Evolutionary conservation across 768 basidiomycete genomes (phyloP), one percentile per base, ranked within the genome.

Genomic region (Fistulinella prunicolor): DNA sequence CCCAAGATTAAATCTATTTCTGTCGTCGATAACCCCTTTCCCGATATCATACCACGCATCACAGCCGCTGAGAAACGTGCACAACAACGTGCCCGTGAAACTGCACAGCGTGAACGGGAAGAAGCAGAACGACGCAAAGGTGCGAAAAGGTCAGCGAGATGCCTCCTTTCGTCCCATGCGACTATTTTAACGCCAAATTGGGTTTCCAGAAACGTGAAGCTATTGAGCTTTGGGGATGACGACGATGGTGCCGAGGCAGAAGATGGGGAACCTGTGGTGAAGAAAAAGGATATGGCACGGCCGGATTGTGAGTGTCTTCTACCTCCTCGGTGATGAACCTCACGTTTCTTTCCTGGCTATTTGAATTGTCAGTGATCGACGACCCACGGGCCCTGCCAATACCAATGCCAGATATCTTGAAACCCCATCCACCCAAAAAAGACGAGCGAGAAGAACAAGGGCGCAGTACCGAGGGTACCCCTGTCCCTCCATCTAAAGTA

Each of bases 1-100:
- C 94, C 95, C 0, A 94, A 88, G 63, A 95, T 99, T 64, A 87
- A 84, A 57, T 79, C 79, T 2, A 76, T 95, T 23, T 81, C 84
- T 9, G 88, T 99, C 44, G 62, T 92, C 24, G 93, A 96, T 44
- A 95, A 98, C 62, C 95, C 96, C 0, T 97, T 96, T 64, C 81
- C 86, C 45, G 94, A 98, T 61, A 96, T 98, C 55, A 79, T 94
- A 30, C 95, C 95, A 5, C 85, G 96, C 21, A 99, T 98, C 51
- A 99, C 96, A 1, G 93, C 94, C 1, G 91, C 83, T 2, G 96
- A 98, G 70, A 86, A 87, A 53, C 79, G 85, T 34, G 85, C 76
- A 0, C 96, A 99, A 63, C 85, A 85, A 52, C 78, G 78, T 45
- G 95, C 94, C 2, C 79, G 82, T 34, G 84, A 91, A 60, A 76